Base-by-base conservation (phyloP, 768 basidiomycete genomes). In the Mycena metata region DNA sequence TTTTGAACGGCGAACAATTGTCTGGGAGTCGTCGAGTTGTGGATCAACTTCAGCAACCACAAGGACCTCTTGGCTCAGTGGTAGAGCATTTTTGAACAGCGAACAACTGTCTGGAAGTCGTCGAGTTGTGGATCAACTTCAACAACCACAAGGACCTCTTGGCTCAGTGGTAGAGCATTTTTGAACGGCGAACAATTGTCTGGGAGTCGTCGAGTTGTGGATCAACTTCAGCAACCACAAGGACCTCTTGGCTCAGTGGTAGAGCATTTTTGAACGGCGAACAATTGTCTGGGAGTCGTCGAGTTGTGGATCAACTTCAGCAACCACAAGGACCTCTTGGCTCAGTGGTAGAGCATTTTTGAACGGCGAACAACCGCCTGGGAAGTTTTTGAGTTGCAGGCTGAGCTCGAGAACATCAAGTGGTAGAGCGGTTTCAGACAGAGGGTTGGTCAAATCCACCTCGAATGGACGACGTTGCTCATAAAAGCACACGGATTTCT, bases 171-270 rank as follows among this genome's bases (percentile, higher is more conserved):
- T 55, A 41, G 54, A 21, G 54, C 50, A 35, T 54, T 17, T 56
- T 21, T 10, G 33, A 50, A 12, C 30, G 30, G 6, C 30, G 30
- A 30, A 30, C 30, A 26, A 50, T 50, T 4, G 24, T 26, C 41
- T 17, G 24, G 24, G 42, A 58, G 16, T 46, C 11, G 1, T 16
- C 24, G 56, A 41, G 21, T 39, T 24, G 33, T 19, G 16, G 15
- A 21, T 35, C 6, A 30, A 30, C 39, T 39, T 39, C 11, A 39
- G 11, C 2, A 15, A 39, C 39, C 5, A 8, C 23, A 50, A 23
- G 26, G 50, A 51, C 50, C 50, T 51, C 50, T 54, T 21, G 35
- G 52, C 52, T 54, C 52, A 54, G 52, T 36, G 36, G 54, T 55
- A 41, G 54, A 21, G 54, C 50, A 35, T 54, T 17, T 56, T 21